Evolutionary conservation across 1,284 basidiomycete genomes (phyloP), one percentile per base, ranked within the genome.

Genomic region (Filobasidium uniguttulatum): DNA sequence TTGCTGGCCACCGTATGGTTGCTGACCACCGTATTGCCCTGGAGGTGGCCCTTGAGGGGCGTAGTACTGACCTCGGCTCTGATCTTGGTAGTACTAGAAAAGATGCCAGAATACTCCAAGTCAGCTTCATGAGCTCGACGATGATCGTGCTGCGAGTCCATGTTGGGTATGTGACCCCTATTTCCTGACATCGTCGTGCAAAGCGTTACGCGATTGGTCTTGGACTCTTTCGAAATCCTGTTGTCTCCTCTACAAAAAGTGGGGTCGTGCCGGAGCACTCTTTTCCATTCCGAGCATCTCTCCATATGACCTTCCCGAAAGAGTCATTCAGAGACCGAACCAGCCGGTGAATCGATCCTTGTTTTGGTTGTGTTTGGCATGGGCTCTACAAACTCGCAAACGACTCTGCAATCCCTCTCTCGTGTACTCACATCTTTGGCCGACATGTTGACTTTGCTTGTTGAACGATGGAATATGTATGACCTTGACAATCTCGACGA

Each of bases 41-140:
- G 9, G 31, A 33, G 31, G 31, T 10, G 31, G 31, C 9, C 10
- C 31, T 33, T n/a, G 31, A 43, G 40, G 40, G 29, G 25, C 40
- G 26, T 43, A 43, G 26, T 43, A 43, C 4, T 43, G 25, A 14
- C 25, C 15, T 33, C 10, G 31, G 31, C 31, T n/a, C 19, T 43
- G 40, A 26, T 43, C 29, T 43, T 43, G 40, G 26, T 43, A 43
- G 40, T 43, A 43, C 40, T 43, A 43, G 36, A 5, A 43, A 20
- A 40, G 37, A 17, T 3, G 37, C 20, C 4, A 5, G 37, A 22
- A 43, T 14, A 40, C 5, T 5, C n/a, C 37, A 40, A 3, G 17
- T 19, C 37, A 22, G 10, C 37, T 22, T 33, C 31, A 10, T 33
- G 31, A n/a, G n/a, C 31, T n/a, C n/a, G n/a, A n/a, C n/a, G n/a